Evolutionary conservation across 495 filamentous ascomycete genomes (phyloP).

Genomic region (Chaetomium fimeti): DNA sequence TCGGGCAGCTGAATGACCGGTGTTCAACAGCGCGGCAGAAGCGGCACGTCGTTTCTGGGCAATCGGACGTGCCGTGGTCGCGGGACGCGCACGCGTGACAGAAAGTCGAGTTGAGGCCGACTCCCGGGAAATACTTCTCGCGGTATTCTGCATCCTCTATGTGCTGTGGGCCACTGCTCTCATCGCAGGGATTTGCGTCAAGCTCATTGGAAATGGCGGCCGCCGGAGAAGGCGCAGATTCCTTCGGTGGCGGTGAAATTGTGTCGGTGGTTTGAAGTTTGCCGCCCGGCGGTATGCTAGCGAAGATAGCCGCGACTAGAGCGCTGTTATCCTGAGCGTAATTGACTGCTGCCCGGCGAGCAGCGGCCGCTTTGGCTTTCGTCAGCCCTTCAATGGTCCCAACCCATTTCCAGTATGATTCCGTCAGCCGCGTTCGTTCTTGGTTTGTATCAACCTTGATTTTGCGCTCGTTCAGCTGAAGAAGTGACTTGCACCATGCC

Average conservation of each 20-base stretch:
- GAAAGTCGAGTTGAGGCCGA: slow-evolving; percentile 32
- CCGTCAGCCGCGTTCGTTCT: slow-evolving; percentile 11
- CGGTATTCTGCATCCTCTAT: slow-evolving; percentile 32
- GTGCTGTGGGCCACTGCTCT: slow-evolving; percentile 1
- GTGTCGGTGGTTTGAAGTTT: not conserved
- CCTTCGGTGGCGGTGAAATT: not conserved
- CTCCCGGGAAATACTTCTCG: slow-evolving; percentile 41
- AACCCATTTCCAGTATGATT: slow-evolving; percentile 25
- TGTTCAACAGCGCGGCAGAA: slow-evolving; percentile 40
- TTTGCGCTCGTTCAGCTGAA: slow-evolving; percentile 16
- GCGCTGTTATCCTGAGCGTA: slow-evolving; percentile 19
- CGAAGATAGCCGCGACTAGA: slow-evolving; percentile 9
- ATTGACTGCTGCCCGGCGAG: slow-evolving; percentile 18
- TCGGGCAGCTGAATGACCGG: slow-evolving; percentile 37
- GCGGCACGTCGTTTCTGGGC: slow-evolving; percentile 36
- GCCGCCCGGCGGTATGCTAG: not conserved
- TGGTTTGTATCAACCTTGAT: slow-evolving; percentile 7
- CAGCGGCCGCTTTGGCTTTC: slow-evolving; percentile 21
- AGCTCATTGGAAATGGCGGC: not conserved
- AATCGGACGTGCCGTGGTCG: slow-evolving; percentile 36
- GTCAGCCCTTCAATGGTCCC: slow-evolving; percentile 20
- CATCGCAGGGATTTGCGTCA: not conserved
- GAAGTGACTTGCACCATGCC: slow-evolving; percentile 27
- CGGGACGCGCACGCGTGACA: slow-evolving; percentile 42
- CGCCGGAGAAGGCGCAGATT: not conserved